Conservation (phyloP, 1,139 yeast species). For the Magnusiomyces magnusii region DNA sequence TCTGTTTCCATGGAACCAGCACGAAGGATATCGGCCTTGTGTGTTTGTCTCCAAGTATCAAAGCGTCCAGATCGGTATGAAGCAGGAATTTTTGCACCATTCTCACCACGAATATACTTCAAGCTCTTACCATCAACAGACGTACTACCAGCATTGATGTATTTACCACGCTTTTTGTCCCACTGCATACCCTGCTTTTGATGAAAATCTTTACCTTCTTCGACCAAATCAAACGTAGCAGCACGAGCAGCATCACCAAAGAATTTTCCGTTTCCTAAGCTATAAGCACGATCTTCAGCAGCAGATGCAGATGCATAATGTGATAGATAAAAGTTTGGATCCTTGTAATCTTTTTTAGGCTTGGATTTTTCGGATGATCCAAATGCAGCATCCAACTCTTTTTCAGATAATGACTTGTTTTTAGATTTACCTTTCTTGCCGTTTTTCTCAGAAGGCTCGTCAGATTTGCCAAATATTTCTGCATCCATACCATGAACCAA, state of each 20-base stretch:
- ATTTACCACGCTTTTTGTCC: slow-evolving; percentile 93
- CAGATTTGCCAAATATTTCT: slow-evolving; percentile 50
- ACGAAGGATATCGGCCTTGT: slow-evolving; percentile 45
- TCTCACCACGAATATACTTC: slow-evolving; percentile 88
- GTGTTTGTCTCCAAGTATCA: slow-evolving; percentile 80
- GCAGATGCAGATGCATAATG: slow-evolving; percentile 76
- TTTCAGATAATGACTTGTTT: neutral
- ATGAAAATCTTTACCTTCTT: slow-evolving; percentile 51
- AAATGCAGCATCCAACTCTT: neutral
- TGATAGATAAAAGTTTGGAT: slow-evolving; percentile 76
- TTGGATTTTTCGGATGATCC: neutral
- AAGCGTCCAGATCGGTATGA: slow-evolving; percentile 84
- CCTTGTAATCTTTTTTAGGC: slow-evolving; percentile 45
- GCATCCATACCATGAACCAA: slow-evolving; percentile 65
- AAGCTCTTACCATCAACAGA: slow-evolving; percentile 33
- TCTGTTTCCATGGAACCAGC: slow-evolving; percentile 48
- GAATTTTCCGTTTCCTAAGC: slow-evolving; percentile 39
- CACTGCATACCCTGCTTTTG: slow-evolving; percentile 73
- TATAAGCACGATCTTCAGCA: slow-evolving; percentile 76
- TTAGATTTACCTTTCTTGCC: slow-evolving; percentile 14
- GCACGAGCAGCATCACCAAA: slow-evolving; percentile 78
- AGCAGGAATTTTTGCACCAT: slow-evolving; percentile 92
- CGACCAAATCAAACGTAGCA: slow-evolving; percentile 79
- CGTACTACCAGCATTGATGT: slow-evolving; percentile 71
- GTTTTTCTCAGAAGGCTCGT: slow-evolving; percentile 27